Evolutionary conservation across 2,329 filamentous ascomycete species (phyloP), one percentile per base, ranked within the genome.

Genomic region (Diaporthe sp.): DNA sequence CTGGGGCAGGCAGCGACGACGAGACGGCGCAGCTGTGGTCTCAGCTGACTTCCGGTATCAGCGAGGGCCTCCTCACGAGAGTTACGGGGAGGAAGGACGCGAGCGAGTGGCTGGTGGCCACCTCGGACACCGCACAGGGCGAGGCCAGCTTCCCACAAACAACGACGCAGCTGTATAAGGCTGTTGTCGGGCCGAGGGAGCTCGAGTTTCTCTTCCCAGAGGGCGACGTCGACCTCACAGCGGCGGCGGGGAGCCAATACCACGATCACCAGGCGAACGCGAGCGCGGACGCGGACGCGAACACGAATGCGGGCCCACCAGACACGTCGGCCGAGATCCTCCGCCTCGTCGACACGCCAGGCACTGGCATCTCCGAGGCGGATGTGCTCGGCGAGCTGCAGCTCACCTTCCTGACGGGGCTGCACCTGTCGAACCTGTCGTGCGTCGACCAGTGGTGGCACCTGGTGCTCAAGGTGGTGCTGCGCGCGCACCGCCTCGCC

Each of bases 361-460:
- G 76, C 22, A 77, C 78, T 42, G 71, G 79, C 8, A 34, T 83
- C 13, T 76, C 74, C 0, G 84, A 85, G 44, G 82, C 84, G 2
- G 87, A 90, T 72, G 82, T 92, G 37, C 81, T 90, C 7, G 91
- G 90, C 62, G 91, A 93, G 79, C 81, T 92, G 2, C 91, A 93
- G 78, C 89, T 92, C 80, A 87, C 87, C 57, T 93, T 89, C 78
- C 79, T 92, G 6, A 88, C 88, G 0, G 91, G 90, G 51, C 87
- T 89, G 80, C 86, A 90, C 73, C 86, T 92, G 1, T 88, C 88
- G 55, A 93, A 92, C 80, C 83, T 89, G 57, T 85, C 89, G 12
- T 92, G 91, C 78, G 84, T 92, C 58, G 89, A 91, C 76, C 90
- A 93, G 77, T 93, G 91, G 91, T 90, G 87, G 85, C 86, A 91